Evolutionary conservation across 208 protist species (phyloP).

Genomic region (Trypanosoma mega): DNA sequence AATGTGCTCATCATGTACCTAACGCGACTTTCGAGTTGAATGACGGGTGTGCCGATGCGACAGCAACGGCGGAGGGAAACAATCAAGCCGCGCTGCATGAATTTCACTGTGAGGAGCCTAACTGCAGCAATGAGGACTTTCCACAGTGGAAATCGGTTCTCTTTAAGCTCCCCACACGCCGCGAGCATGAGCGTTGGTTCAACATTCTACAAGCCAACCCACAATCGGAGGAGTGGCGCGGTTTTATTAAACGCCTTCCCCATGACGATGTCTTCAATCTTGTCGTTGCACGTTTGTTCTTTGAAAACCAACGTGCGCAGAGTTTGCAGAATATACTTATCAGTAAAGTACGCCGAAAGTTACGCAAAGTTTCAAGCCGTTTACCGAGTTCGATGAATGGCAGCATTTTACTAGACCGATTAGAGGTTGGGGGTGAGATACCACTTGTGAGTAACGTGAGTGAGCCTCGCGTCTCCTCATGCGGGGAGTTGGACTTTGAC

Average conservation of each 20-base stretch:
- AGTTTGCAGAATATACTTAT: constrained; percentile 58
- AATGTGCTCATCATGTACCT: too few species aligned
- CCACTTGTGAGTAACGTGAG: constrained; percentile 71
- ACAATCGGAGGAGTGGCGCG: constrained; percentile 63
- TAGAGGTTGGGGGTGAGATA: constrained; percentile 77
- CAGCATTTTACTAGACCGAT: constrained; percentile 56
- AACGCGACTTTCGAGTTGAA: too few species aligned
- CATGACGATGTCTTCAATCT: constrained; percentile 74
- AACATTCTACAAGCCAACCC: constrained; percentile 65
- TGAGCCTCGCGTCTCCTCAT: constrained; percentile 40
- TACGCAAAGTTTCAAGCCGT: constrained; percentile 53
- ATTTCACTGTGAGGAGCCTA: not conserved
- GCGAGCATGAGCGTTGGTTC: constrained; percentile 82
- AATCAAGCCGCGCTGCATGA: not conserved
- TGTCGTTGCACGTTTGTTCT: constrained; percentile 77
- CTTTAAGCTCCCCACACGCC: constrained; percentile 76
- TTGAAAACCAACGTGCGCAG: constrained; percentile 73
- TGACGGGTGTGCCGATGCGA: too few species aligned
- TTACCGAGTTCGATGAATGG: constrained; percentile 63
- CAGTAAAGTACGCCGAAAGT: constrained; percentile 67
- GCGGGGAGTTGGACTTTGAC: constrained; percentile 76
- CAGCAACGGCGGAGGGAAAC: constrained; percentile 13
- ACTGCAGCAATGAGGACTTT: constrained; percentile 3
- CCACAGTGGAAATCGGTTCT: constrained; percentile 43
- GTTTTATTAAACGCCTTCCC: constrained; percentile 65